These are phyloP conservation scores for Candida ovalis DNA, from an alignment of 805 yeast species.

Conservation along the genomic window DNA sequence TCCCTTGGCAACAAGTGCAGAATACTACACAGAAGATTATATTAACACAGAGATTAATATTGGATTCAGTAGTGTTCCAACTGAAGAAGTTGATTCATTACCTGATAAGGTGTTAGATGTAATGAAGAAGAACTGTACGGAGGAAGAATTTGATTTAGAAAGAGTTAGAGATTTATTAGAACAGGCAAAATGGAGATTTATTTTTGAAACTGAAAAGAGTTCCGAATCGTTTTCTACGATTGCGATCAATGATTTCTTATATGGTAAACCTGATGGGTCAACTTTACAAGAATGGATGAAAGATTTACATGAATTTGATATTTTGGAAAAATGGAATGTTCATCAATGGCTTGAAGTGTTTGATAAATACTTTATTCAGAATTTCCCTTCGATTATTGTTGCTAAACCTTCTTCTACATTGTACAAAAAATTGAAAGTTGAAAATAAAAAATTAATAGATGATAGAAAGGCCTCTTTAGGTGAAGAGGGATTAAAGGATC, in stretches of 20 bases:
- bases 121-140: constrained; percentile 48
- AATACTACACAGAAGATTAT: constrained; percentile 72
- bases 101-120: constrained; percentile 48
- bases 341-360: constrained; percentile 65
- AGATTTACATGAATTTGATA: constrained; percentile 57
- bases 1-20: constrained; percentile 73
- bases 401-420: constrained; percentile 67
- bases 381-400: constrained; percentile 60
- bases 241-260: constrained; percentile 75
- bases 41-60: constrained; percentile 55
- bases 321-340: constrained; percentile 54
- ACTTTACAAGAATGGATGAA: constrained; percentile 54
- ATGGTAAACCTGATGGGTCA: constrained; percentile 62
- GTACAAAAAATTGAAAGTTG: constrained; percentile 49
- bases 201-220: constrained; percentile 59
- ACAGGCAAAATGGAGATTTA: constrained; percentile 57
- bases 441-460: constrained; percentile 44
- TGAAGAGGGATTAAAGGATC: constrained; percentile 50
- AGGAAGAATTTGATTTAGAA: constrained; percentile 52
- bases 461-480: constrained; percentile 54
- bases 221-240: constrained; percentile 58
- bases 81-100: constrained; percentile 52
- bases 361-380: constrained; percentile 50
- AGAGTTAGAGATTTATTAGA: constrained; percentile 67
- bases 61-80: constrained; percentile 70